Evolutionary conservation across 225 moss, liverwort and hornwort genomes (phyloP).

Genomic region (Climacium dendroides): DNA sequence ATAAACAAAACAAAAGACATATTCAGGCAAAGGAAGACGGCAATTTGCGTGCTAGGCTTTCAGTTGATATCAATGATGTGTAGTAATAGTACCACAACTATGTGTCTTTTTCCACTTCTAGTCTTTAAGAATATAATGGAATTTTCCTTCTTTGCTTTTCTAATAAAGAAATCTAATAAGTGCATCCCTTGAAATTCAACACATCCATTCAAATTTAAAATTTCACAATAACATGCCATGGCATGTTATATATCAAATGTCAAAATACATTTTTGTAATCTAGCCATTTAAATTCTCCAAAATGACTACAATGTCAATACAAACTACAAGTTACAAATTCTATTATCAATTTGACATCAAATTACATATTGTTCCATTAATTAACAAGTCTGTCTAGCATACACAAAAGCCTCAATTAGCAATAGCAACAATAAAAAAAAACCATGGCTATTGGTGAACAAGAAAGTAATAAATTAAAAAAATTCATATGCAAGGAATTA

Average conservation of each 20-base stretch:
- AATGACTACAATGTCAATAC: neutral
- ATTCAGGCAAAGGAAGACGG: constrained; percentile 66
- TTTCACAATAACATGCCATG: neutral
- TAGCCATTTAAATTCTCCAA: neutral
- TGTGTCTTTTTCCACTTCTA: constrained; percentile 70
- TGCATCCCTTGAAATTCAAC: constrained; percentile 14
- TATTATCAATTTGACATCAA: neutral
- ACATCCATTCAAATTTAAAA: neutral
- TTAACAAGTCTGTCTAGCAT: neutral
- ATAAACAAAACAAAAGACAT: constrained; percentile 68
- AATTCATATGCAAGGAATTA: constrained; percentile 6
- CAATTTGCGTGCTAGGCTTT: constrained; percentile 52
- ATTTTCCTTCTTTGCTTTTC: constrained; percentile 73
- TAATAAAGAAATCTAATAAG: constrained; percentile 68
- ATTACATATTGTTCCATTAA: neutral
- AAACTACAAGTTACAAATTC: neutral
- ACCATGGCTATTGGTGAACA: neutral
- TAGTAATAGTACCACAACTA: constrained; percentile 51
- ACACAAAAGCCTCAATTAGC: neutral
- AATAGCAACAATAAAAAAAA: neutral
- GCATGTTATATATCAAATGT: neutral
- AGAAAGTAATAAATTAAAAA: neutral
- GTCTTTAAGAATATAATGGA: constrained; percentile 73
- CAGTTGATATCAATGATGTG: constrained; percentile 51
- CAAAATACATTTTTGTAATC: neutral